Base-by-base conservation (phyloP, 306 rosid genomes). In the Gastrolobium villosum region DNA sequence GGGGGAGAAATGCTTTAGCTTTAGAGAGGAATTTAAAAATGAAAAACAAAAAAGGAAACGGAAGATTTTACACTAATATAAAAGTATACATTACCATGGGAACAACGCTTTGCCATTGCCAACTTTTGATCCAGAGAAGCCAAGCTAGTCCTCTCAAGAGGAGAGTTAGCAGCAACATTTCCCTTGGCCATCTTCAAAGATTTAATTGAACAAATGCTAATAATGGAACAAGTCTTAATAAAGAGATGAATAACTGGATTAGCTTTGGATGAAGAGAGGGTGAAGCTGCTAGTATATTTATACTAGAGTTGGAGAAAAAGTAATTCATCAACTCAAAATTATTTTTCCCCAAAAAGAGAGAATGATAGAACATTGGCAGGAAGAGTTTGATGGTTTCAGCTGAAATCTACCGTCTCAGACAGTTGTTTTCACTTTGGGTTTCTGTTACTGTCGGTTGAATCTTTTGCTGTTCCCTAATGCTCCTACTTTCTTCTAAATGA, bases 91-190 rank as follows among this genome's bases (percentile, higher is more conserved):
- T 72, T 86, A 91, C 97, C 94, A 44, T 64, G 89, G 70, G 99
- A 88, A 71, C 89, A 93, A 67, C 89, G 94, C 69, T 85, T 89
- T 48, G 99, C 98, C 93, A 96, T 15, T 82, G 98, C 94, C 64
- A 93, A 74, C 88, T 55, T 93, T 54, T 88, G 97, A 72, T 96
- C 99, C 63, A 89, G 81, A n/a, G 86, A 81, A 78, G 94, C 73
- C 83, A 89, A 52, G 76, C 77, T 84, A 20, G 79, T 60, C 61
- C 59, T 91, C 74, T 93, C 93, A 10, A 91, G 44, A 66, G 91
- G 84, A 61, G 90, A 86, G 59, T 77, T 86, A 82, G 74, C 80
- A 56, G 88, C 80, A 59, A 89, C 72, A 75, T 82, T 93, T 78
- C 75, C 64, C 28, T 84, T 90, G 4, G 89, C 89, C 98, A 91